Evolutionary conservation across 176 grass and related monocot genomes (phyloP).

Genomic region (Oropetium thomaeum): DNA sequence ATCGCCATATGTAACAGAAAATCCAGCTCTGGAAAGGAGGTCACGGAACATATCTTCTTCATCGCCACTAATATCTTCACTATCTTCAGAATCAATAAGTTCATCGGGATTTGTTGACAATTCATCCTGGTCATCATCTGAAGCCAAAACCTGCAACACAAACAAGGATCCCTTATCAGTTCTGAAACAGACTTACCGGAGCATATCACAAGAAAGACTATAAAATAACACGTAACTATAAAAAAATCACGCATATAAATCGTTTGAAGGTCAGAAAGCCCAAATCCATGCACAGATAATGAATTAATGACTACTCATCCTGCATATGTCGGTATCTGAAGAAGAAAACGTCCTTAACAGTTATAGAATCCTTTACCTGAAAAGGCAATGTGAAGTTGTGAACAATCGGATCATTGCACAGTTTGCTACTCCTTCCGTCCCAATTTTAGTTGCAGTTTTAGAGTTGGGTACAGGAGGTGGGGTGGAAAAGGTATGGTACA

Average conservation of each 20-base stretch:
- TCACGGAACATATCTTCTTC: conserved; percentile 81
- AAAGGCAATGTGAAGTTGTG: no score
- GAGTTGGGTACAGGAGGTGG: no score
- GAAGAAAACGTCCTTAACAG: neutral
- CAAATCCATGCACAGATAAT: conserved; percentile 9
- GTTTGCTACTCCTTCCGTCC: neutral
- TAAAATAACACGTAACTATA: neutral
- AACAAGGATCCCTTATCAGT: conserved; percentile 26
- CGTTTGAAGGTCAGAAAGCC: conserved; percentile 12
- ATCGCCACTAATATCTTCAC: conserved; percentile 61
- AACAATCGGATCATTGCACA: conserved; percentile 1
- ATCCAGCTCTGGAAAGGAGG: conserved; percentile 75
- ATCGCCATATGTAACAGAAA: conserved; percentile 71
- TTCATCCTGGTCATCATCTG: conserved; percentile 89
- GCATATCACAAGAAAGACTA: conserved; percentile 6
- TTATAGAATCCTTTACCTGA: no score
- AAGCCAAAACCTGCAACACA: conserved; percentile 75
- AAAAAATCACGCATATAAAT: conserved; percentile 28
- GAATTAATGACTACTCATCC: neutral
- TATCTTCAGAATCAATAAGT: conserved; percentile 75
- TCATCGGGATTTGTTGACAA: conserved; percentile 81
- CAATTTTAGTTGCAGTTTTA: no score
- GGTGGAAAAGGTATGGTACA: no score
- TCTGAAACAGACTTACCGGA: neutral
- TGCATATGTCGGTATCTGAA: conserved; percentile 5